Percentiles rank a stretch among this genome's conserved stretches.
Conservation (phyloP, 768 basidiomycete species). For the Tricholoma bakamatsutake region DNA sequence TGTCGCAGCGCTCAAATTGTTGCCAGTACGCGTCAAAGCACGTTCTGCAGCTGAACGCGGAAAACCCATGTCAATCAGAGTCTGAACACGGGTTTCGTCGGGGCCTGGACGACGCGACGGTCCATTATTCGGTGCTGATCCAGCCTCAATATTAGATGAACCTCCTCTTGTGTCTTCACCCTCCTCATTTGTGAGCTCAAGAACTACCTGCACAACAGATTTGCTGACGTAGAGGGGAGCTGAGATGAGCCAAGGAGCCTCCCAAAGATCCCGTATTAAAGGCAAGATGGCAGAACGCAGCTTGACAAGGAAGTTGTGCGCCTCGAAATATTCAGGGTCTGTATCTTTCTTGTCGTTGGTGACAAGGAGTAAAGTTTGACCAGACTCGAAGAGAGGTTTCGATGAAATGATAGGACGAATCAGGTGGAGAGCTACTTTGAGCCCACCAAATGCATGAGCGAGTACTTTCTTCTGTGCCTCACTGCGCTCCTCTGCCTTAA, state of each 20-base stretch:
- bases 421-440: conserved; percentile 78
- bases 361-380: conserved; percentile 68
- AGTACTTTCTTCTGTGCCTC: conserved; percentile 57
- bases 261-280: conserved; percentile 67
- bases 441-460: conserved; percentile 69
- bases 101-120: conserved; percentile 40
- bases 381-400: conserved; percentile 78
- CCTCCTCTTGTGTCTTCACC: conserved; percentile 64
- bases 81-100: conserved; percentile 74
- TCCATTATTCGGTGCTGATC: conserved; percentile 19
- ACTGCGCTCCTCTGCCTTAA: conserved; percentile 51
- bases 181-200: conserved; percentile 79
- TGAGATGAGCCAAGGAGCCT: conserved; percentile 72
- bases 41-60: conserved; percentile 80
- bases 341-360: conserved; percentile 77
- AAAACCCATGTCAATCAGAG: conserved; percentile 97
- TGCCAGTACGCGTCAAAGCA: conserved; percentile 78
- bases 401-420: conserved; percentile 72
- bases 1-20: conserved; percentile 85
- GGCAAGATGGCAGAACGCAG: conserved; percentile 70
- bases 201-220: conserved; percentile 67
- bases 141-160: conserved; percentile 24
- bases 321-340: conserved; percentile 76
- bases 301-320: conserved; percentile 81
- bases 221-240: conserved; percentile 72